phyloP scores from a whole-genome alignment of 2,329 filamentous ascomycete species.

The Moelleriella libera region DNA sequence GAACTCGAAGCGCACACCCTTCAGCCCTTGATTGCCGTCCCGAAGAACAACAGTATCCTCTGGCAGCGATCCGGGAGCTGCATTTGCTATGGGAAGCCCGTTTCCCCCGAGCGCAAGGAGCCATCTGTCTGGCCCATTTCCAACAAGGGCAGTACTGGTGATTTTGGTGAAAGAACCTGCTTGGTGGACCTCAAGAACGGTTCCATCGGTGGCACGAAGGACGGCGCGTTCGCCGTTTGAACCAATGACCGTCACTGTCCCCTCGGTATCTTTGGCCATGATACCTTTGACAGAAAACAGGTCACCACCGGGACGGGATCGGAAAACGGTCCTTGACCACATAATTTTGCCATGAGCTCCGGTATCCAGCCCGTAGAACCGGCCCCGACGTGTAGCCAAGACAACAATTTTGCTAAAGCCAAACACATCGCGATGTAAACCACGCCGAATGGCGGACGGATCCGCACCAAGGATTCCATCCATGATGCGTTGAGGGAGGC shows the following conservation, averaged over 20 bases:
- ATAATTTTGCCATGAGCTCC: slow-evolving; percentile 58
- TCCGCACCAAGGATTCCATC: slow-evolving; percentile 48
- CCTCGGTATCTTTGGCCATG: slow-evolving; percentile 40
- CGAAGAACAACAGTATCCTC: slow-evolving; percentile 41
- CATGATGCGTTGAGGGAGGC: slow-evolving; percentile 54
- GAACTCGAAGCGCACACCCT: slow-evolving; percentile 37
- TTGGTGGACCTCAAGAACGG: slow-evolving; percentile 14
- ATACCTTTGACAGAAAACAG: slow-evolving; percentile 55
- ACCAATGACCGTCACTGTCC: slow-evolving; percentile 43
- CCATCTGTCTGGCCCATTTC: slow-evolving; percentile 36
- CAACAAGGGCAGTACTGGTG: slow-evolving; percentile 33
- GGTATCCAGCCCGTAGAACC: slow-evolving; percentile 67
- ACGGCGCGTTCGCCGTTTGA: slow-evolving; percentile 47
- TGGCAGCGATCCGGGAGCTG: slow-evolving; percentile 31
- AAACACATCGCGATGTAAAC: slow-evolving; percentile 57
- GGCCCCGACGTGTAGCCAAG: slow-evolving; percentile 65
- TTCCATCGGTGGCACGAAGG: slow-evolving; percentile 39
- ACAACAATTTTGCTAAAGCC: slow-evolving; percentile 80
- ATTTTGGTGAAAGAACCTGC: slow-evolving; percentile 1
- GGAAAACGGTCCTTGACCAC: slow-evolving; percentile 57
- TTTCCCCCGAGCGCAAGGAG: slow-evolving; percentile 37
- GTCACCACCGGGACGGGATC: slow-evolving; percentile 36
- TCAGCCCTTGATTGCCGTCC: slow-evolving; percentile 31
- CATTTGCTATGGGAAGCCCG: slow-evolving; percentile 29
- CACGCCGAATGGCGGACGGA: slow-evolving; percentile 24